Base-by-base conservation (phyloP, 73 alveolate species). In the Tetrahymena borealis region DNA sequence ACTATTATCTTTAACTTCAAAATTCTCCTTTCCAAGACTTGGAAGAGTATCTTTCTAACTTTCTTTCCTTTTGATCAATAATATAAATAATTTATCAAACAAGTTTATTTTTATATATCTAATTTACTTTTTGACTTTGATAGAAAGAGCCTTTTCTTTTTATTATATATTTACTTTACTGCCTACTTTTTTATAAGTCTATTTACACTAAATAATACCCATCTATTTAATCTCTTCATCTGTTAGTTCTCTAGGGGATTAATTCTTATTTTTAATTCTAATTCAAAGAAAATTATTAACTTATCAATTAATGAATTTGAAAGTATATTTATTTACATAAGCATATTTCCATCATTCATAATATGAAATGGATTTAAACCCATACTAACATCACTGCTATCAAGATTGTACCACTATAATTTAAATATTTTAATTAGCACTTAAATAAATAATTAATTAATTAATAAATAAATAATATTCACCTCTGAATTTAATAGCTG, bases 291-390 rank as follows among this genome's bases (percentile, higher is more conserved):
- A n/a, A n/a, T n/a, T n/a, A n/a, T n/a, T n/a, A n/a, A n/a, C n/a
- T n/a, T n/a, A n/a, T 39, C 7, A 39, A 39, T 39, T 9, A 39
- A 39, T 39, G 12, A 39, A 39, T 39, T 9, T 9, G 12, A 7
- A 39, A 39, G 12, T 12, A 39, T 9, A 60, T 9, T 24, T 2
- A 60, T 0, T 24, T 60, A 60, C 85, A 60, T 60, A 15, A 60
- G n/a, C 85, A 60, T 60, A 60, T 60, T 60, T 60, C 85, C 85
- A 60, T 60, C 85, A 60, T 60, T 60, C 85, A 60, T 60, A n/a
- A 60, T 60, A 60, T 60, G 85, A 28, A 60, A 60, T 24, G 85
- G 85, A 60, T 60, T 32, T 0, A 60, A 28, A 1, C 37, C n/a
- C 11, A 60, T 60, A n/a, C 85, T 60, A 2, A 60, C 85, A 60